phyloP scores from a whole-genome alignment of 148 eudicot genomes.

The Polygonum aviculare region DNA sequence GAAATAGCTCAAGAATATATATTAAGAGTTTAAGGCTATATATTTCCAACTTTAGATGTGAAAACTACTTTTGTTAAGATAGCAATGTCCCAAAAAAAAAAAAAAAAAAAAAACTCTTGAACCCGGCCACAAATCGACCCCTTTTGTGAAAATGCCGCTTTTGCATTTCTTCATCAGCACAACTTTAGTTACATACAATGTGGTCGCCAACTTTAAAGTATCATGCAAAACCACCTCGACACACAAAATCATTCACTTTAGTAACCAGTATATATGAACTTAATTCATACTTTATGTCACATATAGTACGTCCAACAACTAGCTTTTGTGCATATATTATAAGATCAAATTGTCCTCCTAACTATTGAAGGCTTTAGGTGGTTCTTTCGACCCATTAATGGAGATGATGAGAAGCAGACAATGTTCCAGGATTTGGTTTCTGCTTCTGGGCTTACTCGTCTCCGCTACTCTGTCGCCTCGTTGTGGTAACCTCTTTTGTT shows the following conservation, averaged over 20 bases:
- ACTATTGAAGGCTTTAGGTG: background rate
- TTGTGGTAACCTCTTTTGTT: background rate
- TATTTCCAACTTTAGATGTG: too few species aligned
- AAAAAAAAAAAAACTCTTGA: background rate
- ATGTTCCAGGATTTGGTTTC: background rate
- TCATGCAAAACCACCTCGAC: background rate
- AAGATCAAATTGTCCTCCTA: background rate
- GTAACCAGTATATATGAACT: background rate
- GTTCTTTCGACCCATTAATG: background rate
- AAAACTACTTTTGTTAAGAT: too few species aligned
- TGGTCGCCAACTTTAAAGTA: background rate
- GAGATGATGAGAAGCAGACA: background rate
- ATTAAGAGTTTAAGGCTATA: too few species aligned
- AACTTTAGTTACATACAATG: background rate
- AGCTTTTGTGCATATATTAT: background rate
- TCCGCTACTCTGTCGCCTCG: background rate
- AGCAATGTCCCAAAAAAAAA: background rate
- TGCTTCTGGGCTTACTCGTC: background rate
- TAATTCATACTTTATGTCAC: background rate
- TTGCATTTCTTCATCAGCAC: slow-evolving; percentile 1
- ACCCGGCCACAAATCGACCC: background rate
- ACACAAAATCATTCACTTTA: background rate
- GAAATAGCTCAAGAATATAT: too few species aligned
- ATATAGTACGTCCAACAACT: background rate
- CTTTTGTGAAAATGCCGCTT: background rate